Base-by-base conservation (phyloP, 2,329 filamentous ascomycete genomes). In the Coniochaeta sp. region DNA sequence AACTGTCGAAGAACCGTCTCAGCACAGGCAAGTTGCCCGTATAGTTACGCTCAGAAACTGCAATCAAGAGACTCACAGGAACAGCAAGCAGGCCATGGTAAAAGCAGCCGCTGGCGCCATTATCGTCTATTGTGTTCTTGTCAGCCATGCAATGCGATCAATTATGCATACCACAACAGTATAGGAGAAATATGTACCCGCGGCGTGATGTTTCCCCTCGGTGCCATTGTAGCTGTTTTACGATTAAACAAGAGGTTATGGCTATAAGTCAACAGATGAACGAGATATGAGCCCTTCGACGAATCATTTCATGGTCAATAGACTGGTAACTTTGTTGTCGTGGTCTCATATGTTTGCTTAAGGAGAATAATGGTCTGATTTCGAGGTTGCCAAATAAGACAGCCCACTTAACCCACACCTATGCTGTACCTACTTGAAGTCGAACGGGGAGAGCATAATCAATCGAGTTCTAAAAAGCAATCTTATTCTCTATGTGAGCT, bases 1-100 rank as follows among this genome's bases (percentile, higher is more conserved):
- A 57, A 19, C 54, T 57, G 31, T 36, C 52, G 22, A 22, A n/a
- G 11, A 7, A 2, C 34, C 52, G 19, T 34, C 31, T 24, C 54
- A 19, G 19, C 54, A 57, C 7, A 38, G 33, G n/a, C 31, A 33
- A 12, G 26, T 8, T 19, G 26, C 26, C 26, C 14, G 52, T 6
- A 36, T n/a, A 31, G 9, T 8, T 11, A 9, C 34, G 2, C 56
- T 3, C 5, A 34, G 38, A 40, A 19, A 40, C 38, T n/a, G 38
- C 34, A 19, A 9, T 17, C 38, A n/a, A 64, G 61, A 1, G 56
- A 22, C 57, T 56, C 56, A 60, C 59, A 55, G 22, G 28, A 60
- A 60, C 14, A 60, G 59, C 11, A 60, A 26, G 28, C 59, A 60
- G 9, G 59, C 59, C 59, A 60, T 60, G 17, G 59, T 60, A 24